These are phyloP conservation scores for Penicillium thymicola DNA, from an alignment of 2,329 filamentous ascomycete genomes.

Conservation along the genomic window DNA sequence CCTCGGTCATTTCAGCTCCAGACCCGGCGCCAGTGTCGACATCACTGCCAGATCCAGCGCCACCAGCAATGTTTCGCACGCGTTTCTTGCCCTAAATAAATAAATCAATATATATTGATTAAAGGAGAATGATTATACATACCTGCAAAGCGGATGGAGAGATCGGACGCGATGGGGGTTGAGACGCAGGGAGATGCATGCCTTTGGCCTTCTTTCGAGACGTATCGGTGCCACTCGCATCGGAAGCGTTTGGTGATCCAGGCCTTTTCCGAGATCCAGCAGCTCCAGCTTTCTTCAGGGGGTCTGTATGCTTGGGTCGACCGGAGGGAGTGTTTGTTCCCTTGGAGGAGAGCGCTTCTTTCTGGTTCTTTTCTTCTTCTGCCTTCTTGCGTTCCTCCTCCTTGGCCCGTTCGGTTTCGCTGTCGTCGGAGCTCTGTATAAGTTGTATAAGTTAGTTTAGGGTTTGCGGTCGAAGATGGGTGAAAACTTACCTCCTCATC, in stretches of 20 bases:
- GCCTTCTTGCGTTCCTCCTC: slow-evolving; percentile 59
- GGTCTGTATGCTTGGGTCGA: slow-evolving; percentile 52
- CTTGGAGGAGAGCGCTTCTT: slow-evolving; percentile 61
- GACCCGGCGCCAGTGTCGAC: slow-evolving; percentile 52
- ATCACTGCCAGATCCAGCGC: slow-evolving; percentile 53
- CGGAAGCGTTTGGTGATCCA: slow-evolving; percentile 81
- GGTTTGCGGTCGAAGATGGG: not conserved
- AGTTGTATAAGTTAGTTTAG: slow-evolving; percentile 14
- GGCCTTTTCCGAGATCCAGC: slow-evolving; percentile 70
- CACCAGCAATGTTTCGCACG: slow-evolving; percentile 32
- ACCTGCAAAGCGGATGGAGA: slow-evolving; percentile 59
- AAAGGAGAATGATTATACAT: slow-evolving; percentile 10
- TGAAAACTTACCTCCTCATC: slow-evolving; percentile 46
- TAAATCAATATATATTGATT: not conserved
- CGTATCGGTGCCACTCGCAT: slow-evolving; percentile 89
- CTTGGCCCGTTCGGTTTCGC: slow-evolving; percentile 61
- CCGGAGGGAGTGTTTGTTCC: slow-evolving; percentile 66
- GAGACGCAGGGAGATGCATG: slow-evolving; percentile 49
- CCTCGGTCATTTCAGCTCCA: slow-evolving; percentile 46
- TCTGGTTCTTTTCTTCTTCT: slow-evolving; percentile 53
- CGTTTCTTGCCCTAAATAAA: slow-evolving; percentile 51
- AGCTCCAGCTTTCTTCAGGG: slow-evolving; percentile 46
- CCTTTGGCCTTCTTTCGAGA: slow-evolving; percentile 75
- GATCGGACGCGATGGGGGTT: slow-evolving; percentile 55
- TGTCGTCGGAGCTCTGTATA: slow-evolving; percentile 57